Base-by-base conservation (phyloP, 78 protist genomes). In the Anaeramoeba ignava region DNA sequence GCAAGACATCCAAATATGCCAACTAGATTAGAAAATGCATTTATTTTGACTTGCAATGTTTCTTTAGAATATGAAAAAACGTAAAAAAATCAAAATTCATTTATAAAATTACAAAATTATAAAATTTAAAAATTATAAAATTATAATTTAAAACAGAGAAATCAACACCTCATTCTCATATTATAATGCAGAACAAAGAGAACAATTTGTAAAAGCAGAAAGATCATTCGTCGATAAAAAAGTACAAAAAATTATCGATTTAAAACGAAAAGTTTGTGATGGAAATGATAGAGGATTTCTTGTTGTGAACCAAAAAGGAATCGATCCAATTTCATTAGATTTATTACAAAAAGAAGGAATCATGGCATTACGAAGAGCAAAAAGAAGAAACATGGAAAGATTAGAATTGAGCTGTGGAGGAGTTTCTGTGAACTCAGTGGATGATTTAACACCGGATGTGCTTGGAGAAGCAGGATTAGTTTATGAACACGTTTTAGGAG, bases 261-360 rank as follows among this genome's bases (percentile, higher is more conserved):
- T 98, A 81, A 97, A 98, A 95, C 78, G 90, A 36, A 79, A 83
- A 81, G 97, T 93, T 34, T 87, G 92, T 87, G 3, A 40, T 2
- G 42, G 0, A 34, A 90, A 87, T 41, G 87, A 91, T 92, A 2
- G 38, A 40, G 92, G 94, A 84, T 85, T 91, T 39, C 94, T 97
- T 41, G 86, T 98, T 39, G 91, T 98, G 91, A 98, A 98, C 93
- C 98, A 97, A 90, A 96, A 96, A 91, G 99, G 99, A 41, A 96
- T 97, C 78, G 99, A 98, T 93, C 99, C 99, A 39, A 83, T 92
- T 80, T 91, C 98, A 23, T 91, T 97, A 79, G 96, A 96, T 73
- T 82, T 91, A 93, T 93, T 98, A 38, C 98, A 98, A 27, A 89
- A 93, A 79, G 98, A 90, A 38, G 92, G 93, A 83, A 96, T 98